phyloP scores from a whole-genome alignment of 805 yeast genomes.

The Metschnikowia corniflorae region DNA sequence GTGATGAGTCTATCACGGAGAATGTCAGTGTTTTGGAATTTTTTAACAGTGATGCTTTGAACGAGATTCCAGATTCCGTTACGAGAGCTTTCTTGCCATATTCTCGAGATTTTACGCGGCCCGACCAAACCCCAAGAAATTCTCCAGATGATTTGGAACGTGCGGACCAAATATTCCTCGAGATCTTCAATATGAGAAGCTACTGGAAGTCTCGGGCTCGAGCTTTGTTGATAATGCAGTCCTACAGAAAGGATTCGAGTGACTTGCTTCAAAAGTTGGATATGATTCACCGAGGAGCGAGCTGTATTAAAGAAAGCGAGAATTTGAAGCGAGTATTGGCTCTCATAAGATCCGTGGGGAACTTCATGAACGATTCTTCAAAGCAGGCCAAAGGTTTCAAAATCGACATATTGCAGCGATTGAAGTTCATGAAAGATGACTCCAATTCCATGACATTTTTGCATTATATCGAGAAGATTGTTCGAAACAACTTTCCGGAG shows the following conservation, averaged over 20 bases:
- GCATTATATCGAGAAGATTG: conserved; percentile 86
- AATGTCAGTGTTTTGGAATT: conserved; percentile 65
- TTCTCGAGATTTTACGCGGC: conserved; percentile 42
- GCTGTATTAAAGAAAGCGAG: conserved; percentile 59
- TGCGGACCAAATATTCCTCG: conserved; percentile 67
- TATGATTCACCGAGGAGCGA: conserved; percentile 69
- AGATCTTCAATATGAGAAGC: conserved; percentile 61
- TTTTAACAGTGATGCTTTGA: conserved; percentile 61
- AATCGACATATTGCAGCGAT: conserved; percentile 81
- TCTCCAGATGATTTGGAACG: conserved; percentile 49
- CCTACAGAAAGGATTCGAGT: conserved; percentile 62
- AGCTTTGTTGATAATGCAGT: conserved; percentile 50
- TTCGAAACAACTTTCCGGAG: conserved; percentile 83
- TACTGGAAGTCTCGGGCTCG: conserved; percentile 75
- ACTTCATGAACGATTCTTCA: conserved; percentile 90
- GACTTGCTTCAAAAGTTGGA: conserved; percentile 57
- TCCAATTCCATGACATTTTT: conserved; percentile 82
- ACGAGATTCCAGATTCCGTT: conserved; percentile 54
- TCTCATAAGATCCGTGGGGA: conserved; percentile 87
- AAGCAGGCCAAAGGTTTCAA: conserved; percentile 94
- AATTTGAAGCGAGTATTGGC: conserved; percentile 72
- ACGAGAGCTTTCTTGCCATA: conserved; percentile 62
- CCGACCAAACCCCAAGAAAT: conserved; percentile 10
- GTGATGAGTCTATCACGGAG: conserved; percentile 53
- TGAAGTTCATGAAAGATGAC: conserved; percentile 87